Evolutionary conservation across 1,139 yeast genomes (phyloP).

Genomic region (Yamadazyma oceani): DNA sequence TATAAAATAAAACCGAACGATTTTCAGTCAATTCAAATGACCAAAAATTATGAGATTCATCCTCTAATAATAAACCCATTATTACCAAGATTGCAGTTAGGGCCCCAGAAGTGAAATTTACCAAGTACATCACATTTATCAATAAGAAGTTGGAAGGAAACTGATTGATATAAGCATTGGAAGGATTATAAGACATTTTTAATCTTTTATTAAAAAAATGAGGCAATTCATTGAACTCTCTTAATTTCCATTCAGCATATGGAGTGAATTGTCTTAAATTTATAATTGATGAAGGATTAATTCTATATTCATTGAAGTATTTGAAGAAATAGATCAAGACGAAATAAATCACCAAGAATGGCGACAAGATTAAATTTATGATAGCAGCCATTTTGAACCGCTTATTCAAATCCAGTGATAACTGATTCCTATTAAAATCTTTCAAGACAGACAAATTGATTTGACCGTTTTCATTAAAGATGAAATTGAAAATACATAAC

Average conservation of each 20-base stretch:
- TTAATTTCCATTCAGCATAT: constrained; percentile 88
- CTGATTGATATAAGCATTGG: constrained; percentile 81
- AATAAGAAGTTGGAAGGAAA: constrained; percentile 78
- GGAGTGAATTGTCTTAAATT: constrained; percentile 87
- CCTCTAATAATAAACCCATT: constrained; percentile 77
- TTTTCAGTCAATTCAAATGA: constrained; percentile 86
- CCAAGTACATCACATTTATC: constrained; percentile 54
- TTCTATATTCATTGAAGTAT: constrained; percentile 88
- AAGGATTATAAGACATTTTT: constrained; percentile 74
- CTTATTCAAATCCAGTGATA: constrained; percentile 70
- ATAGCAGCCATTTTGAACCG: constrained; percentile 87
- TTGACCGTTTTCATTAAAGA: constrained; percentile 83
- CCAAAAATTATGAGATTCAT: constrained; percentile 74
- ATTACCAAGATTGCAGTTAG: constrained; percentile 85
- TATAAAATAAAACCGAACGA: constrained; percentile 79
- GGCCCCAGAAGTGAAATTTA: constrained; percentile 84
- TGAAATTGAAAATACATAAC: constrained; percentile 81
- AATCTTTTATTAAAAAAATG: constrained; percentile 82
- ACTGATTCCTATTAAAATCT: constrained; percentile 64
- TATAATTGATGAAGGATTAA: constrained; percentile 82
- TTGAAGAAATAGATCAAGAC: constrained; percentile 81
- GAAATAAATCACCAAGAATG: constrained; percentile 82
- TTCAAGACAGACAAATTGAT: constrained; percentile 72
- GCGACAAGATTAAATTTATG: constrained; percentile 77
- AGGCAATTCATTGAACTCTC: constrained; percentile 90